phyloP scores from a whole-genome alignment of 805 yeast species.

The Nakazawaea peltata region DNA sequence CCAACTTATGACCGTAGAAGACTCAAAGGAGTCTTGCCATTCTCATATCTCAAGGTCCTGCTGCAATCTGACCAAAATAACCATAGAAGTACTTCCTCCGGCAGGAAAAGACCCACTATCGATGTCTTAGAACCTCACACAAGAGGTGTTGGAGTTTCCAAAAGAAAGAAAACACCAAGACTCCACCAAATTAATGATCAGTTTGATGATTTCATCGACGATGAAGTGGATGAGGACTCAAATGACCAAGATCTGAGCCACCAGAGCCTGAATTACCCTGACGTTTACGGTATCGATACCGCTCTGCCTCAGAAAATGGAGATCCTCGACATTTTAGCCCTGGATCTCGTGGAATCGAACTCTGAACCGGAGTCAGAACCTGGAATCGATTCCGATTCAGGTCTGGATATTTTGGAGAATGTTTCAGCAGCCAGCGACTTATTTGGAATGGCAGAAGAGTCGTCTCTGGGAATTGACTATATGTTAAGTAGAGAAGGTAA shows the following conservation, averaged over 20 bases:
- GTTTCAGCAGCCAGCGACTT: constrained; percentile 4
- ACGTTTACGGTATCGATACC: too few species aligned
- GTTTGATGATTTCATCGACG: constrained; percentile 6
- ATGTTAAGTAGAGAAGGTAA: too few species aligned
- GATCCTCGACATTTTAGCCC: too few species aligned
- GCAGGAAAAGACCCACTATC: background rate
- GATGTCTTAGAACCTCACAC: background rate
- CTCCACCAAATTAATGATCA: background rate
- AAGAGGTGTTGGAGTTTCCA: constrained; percentile 16
- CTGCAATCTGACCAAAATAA: background rate
- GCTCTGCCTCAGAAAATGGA: too few species aligned
- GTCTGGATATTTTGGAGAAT: constrained; percentile 3
- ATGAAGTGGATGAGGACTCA: background rate
- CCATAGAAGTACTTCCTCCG: background rate
- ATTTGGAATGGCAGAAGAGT: constrained; percentile 21
- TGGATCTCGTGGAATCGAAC: too few species aligned
- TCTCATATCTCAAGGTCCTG: constrained; percentile 16
- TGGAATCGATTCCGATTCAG: constrained; percentile 10
- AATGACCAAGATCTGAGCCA: background rate
- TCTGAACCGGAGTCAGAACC: too few species aligned
- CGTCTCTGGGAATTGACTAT: constrained; percentile 18
- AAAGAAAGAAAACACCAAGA: constrained; percentile 7
- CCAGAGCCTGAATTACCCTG: too few species aligned
- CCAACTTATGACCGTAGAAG: background rate
- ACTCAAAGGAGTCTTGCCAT: constrained; percentile 19